Conservation (phyloP, 2,329 filamentous ascomycete species). For the Fusarium napiforme region DNA sequence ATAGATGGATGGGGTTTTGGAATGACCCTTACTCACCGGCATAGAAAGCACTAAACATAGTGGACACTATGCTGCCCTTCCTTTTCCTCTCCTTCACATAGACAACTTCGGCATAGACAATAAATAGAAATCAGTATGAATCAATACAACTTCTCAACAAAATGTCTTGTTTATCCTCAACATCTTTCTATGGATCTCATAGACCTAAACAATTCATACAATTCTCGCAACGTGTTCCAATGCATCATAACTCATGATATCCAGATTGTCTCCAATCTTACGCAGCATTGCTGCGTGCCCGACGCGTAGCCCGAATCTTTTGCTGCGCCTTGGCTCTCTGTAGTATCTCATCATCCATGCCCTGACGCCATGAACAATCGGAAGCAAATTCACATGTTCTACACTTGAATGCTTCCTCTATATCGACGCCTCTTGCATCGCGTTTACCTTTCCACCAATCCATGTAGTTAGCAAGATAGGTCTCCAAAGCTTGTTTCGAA, state of each 20-base stretch:
- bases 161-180: background rate
- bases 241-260: constrained; percentile 36
- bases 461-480: constrained; percentile 77
- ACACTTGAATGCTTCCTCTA: constrained; percentile 92
- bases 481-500: constrained; percentile 69
- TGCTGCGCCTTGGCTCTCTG: constrained; percentile 37
- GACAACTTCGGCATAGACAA: background rate
- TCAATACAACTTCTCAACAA: background rate
- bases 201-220: background rate
- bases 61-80: fast-evolving
- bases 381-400: constrained; percentile 84
- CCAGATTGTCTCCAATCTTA: constrained; percentile 13
- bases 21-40: constrained; percentile 42
- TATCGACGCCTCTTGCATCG: constrained; percentile 76
- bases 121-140: background rate
- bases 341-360: constrained; percentile 69
- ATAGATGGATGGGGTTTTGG: constrained; percentile 43
- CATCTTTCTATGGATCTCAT: background rate
- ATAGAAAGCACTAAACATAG: constrained; percentile 29
- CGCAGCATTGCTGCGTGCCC: constrained; percentile 1
- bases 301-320: constrained; percentile 37
- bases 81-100: background rate
- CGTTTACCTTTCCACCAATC: constrained; percentile 89
- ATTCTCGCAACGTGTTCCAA: background rate
- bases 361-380: constrained; percentile 79